These are phyloP conservation scores for Blastobotrys terrestris DNA, from an alignment of 805 yeast species.

Conservation along the genomic window DNA sequence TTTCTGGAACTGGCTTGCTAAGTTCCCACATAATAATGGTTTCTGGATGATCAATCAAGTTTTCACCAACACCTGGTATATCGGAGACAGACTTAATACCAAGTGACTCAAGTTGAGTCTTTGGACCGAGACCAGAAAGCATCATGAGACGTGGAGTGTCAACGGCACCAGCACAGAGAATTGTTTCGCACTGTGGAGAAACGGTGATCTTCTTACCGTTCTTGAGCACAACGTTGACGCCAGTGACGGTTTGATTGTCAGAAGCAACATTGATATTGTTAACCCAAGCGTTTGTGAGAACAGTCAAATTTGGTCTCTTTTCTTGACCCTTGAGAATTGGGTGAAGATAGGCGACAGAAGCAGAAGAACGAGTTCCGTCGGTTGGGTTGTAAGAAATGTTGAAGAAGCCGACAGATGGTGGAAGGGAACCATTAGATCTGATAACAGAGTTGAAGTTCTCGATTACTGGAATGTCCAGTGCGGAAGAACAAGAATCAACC, in stretches of 20 bases:
- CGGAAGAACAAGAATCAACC: constrained; percentile 1
- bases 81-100: constrained; percentile 27
- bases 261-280: constrained; percentile 23
- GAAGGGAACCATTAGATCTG: constrained; percentile 1
- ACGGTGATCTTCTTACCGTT: constrained; percentile 22
- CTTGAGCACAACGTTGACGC: constrained; percentile 24
- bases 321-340: constrained; percentile 10
- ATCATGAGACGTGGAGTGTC: constrained; percentile 31
- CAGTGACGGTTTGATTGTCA: constrained; percentile 19
- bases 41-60: constrained; percentile 32
- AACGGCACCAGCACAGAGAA: constrained; percentile 29
- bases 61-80: constrained; percentile 30
- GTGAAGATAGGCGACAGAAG: constrained; percentile 23
- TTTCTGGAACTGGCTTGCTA: constrained; percentile 2
- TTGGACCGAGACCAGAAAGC: constrained; percentile 32
- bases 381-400: constrained; percentile 1
- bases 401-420: constrained; percentile 3
- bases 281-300: constrained; percentile 3
- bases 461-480: not conserved
- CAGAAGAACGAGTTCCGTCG: not conserved
- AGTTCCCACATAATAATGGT: constrained; percentile 11
- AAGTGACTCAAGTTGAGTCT: constrained; percentile 24
- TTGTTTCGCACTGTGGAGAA: constrained; percentile 26
- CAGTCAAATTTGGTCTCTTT: constrained; percentile 1
- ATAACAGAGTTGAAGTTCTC: constrained; percentile 2